A percentile compares a stretch with the other conserved stretches of the same genome.
Evolutionary conservation across 768 basidiomycete species (phyloP).

Genomic region (Trametes sanguinea): DNA sequence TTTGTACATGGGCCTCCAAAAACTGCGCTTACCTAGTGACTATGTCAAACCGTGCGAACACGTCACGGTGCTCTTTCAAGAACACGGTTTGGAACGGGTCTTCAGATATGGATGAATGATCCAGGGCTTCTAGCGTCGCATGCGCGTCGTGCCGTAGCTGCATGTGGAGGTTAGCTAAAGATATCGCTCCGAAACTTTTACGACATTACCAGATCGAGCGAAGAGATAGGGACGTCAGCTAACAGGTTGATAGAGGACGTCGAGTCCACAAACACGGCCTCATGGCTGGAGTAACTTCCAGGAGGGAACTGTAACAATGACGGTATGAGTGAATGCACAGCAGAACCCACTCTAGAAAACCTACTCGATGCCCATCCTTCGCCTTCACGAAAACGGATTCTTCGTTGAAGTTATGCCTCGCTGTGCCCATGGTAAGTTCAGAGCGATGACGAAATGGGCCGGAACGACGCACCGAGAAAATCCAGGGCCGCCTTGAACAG

Average conservation of each 20-base stretch:
- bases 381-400: constrained; percentile 62
- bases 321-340: no score
- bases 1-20: not conserved
- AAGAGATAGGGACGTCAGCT: constrained; percentile 71
- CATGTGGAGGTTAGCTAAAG: not conserved
- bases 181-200: not conserved
- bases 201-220: constrained; percentile 68
- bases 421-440: constrained; percentile 38
- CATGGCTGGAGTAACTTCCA: constrained; percentile 53
- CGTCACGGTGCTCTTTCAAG: constrained; percentile 66
- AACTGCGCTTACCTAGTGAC: constrained; percentile 54
- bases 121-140: constrained; percentile 67
- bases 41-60: constrained; percentile 71
- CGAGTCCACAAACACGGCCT: constrained; percentile 76
- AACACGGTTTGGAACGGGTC: constrained; percentile 76
- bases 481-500: constrained; percentile 84
- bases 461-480: constrained; percentile 65
- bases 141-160: constrained; percentile 79
- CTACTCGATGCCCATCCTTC: constrained; percentile 54
- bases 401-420: constrained; percentile 65
- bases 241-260: constrained; percentile 77
- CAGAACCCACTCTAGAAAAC: constrained; percentile 17
- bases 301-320: constrained; percentile 49
- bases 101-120: constrained; percentile 44
- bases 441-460: not conserved